Conservation (phyloP, 106 monocot genomes). For the Acanthochlamys bracteata region DNA sequence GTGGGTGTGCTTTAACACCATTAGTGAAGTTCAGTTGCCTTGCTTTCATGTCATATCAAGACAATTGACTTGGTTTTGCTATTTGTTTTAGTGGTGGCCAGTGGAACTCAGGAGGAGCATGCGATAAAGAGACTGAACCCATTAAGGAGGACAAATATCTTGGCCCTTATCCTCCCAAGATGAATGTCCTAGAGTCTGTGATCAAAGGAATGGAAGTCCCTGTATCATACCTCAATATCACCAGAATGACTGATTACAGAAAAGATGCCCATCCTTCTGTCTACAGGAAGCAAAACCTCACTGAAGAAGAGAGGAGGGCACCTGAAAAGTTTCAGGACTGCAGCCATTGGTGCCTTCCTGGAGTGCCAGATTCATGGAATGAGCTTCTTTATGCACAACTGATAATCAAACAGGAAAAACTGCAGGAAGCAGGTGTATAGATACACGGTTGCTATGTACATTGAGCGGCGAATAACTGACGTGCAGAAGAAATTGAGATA, state of each 20-base stretch:
- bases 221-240: conserved; percentile 73
- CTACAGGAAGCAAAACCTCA: conserved; percentile 45
- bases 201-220: conserved; percentile 66
- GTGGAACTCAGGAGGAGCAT: conserved; percentile 94
- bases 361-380: conserved; percentile 95
- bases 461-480: conserved; percentile 2
- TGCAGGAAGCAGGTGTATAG: not conserved
- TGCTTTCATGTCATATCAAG: too few species aligned
- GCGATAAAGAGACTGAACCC: conserved; percentile 73
- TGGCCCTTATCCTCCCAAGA: conserved; percentile 57
- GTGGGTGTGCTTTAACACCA: too few species aligned
- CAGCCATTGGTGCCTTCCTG: conserved; percentile 97
- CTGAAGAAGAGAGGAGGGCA: conserved; percentile 35
- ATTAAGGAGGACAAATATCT: conserved; percentile 66
- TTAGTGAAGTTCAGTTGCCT: too few species aligned
- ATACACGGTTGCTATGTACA: not conserved
- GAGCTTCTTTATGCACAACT: conserved; percentile 80
- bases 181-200: conserved; percentile 51
- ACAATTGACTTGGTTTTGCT: not conserved
- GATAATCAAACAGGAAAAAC: conserved; percentile 52
- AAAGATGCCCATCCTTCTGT: conserved; percentile 93
- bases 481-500: not conserved
- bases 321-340: conserved; percentile 65
- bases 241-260: conserved; percentile 88
- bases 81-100: conserved; percentile 69